These are phyloP conservation scores for Pichia sp. DNA, from an alignment of 1,139 yeast genomes.

Conservation along the genomic window DNA sequence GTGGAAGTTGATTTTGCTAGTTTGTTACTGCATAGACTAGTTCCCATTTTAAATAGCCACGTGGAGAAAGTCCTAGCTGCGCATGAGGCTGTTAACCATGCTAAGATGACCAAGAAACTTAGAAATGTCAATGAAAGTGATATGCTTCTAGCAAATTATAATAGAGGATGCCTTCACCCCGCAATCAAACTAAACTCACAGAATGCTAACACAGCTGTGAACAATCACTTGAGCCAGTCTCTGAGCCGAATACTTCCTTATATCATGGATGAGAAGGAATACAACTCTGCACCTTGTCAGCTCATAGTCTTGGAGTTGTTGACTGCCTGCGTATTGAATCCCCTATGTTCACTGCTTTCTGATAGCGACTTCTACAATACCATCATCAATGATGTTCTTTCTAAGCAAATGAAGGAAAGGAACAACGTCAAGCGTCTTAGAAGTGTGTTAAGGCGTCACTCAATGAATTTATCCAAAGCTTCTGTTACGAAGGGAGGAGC, in stretches of 20 bases:
- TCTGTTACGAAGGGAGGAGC: constrained; percentile 3
- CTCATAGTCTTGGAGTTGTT: constrained; percentile 58
- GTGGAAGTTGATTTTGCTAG: constrained; percentile 46
- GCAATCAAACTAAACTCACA: constrained; percentile 44
- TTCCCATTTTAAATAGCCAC: constrained; percentile 68
- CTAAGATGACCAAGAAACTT: constrained; percentile 17
- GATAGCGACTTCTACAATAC: constrained; percentile 79
- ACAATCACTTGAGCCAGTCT: constrained; percentile 41
- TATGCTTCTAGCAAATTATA: constrained; percentile 54
- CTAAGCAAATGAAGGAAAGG: constrained; percentile 64
- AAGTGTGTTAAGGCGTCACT: constrained; percentile 62
- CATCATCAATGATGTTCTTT: constrained; percentile 51
- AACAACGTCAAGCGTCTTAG: constrained; percentile 69
- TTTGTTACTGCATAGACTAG: constrained; percentile 46
- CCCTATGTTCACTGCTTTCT: constrained; percentile 48
- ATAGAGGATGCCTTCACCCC: constrained; percentile 52
- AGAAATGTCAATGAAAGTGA: constrained; percentile 33
- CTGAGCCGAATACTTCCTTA: constrained; percentile 41
- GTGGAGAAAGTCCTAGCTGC: constrained; percentile 49
- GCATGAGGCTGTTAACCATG: constrained; percentile 34
- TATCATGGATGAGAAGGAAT: constrained; percentile 45
- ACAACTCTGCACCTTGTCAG: constrained; percentile 40
- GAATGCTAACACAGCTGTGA: constrained; percentile 41
- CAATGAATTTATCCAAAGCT: constrained; percentile 21
- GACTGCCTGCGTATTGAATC: constrained; percentile 47